Evolutionary conservation across 2,329 filamentous ascomycete genomes (phyloP).

Genomic region (Pseudogymnoascus sp.): DNA sequence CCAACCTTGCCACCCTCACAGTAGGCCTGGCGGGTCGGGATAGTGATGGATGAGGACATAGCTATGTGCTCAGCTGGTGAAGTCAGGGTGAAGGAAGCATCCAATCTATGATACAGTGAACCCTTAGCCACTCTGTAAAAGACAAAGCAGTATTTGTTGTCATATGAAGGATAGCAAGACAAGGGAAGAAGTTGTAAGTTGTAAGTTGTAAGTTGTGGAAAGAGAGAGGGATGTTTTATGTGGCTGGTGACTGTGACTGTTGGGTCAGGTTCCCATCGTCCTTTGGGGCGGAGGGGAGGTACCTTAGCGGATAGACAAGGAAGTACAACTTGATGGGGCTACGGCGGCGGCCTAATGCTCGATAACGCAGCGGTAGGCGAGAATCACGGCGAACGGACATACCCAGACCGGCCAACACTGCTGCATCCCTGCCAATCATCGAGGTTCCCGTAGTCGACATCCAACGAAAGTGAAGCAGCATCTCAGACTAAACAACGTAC

Average conservation of each 20-base stretch:
- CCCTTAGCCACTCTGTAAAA: neutral
- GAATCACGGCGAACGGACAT: neutral
- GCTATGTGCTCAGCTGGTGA: constrained; percentile 10
- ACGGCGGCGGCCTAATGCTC: neutral
- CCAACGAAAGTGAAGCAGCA: constrained; percentile 3
- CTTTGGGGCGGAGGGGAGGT: neutral
- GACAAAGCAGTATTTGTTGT: neutral
- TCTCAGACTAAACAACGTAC: constrained; percentile 2
- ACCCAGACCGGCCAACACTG: too few relatives aligned
- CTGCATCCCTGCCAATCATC: constrained; percentile 1
- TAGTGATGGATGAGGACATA: constrained; percentile 65
- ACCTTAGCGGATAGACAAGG: neutral
- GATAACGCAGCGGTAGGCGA: neutral
- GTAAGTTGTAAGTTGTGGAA: neutral
- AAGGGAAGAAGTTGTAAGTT: neutral
- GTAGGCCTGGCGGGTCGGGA: constrained; percentile 44
- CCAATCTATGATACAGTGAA: constrained; percentile 1
- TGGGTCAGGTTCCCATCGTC: neutral
- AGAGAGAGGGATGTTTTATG: neutral
- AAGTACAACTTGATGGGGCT: neutral
- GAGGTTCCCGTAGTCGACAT: constrained; percentile 6
- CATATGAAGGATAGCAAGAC: neutral
- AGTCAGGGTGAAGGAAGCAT: constrained; percentile 1
- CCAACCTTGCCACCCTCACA: constrained; percentile 37
- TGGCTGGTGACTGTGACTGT: neutral